Base-by-base conservation (phyloP, 768 basidiomycete genomes). In the Mycena indigotica region DNA sequence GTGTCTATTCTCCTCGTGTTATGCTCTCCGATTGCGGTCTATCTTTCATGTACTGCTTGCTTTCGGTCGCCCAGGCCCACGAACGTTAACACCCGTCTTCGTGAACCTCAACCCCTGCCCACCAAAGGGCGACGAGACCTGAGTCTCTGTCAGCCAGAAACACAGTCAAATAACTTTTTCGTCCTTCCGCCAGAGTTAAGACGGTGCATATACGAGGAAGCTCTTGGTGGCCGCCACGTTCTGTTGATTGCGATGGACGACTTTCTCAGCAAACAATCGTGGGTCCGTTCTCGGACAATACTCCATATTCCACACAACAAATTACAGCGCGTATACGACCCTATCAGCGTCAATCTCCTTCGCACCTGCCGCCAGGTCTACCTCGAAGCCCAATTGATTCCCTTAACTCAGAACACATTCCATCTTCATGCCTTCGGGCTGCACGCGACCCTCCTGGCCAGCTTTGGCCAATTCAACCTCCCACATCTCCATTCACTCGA, bases 161-260 rank as follows among this genome's bases (percentile, higher is more conserved):
- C 50, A 55, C 23, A 28, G 28, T 3, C 51, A 30, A 25, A 51
- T 10, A 15, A 29, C 26, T 19, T 21, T 13, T 8, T 19, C 56
- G 3, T 23, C 55, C 59, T 56, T 15, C 59, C 59, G 15, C 35
- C 21, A 2, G 59, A 60, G 50, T 39, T 60, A 21, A 50, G 55
- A 15, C 44, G 28, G 28, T 49, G 25, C 17, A 53, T 60, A 26
- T 60, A 60, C 45, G 54, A 52, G 21, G 17, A 48, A 6, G 50
- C 35, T 6, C 41, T 60, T 1, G 58, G 50, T 16, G 50, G 58
- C 21, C 58, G 54, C 3, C 24, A 45, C 16, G 29, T 55, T 32
- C 10, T 23, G 3, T 19, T 52, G 8, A 12, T 28, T 3, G 19
- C 44, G 21, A 23, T 39, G 17, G 21, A 29, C 38, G 55, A 48